phyloP scores from a whole-genome alignment of 2,329 filamentous ascomycete genomes.

The Monosporascus sp. region DNA sequence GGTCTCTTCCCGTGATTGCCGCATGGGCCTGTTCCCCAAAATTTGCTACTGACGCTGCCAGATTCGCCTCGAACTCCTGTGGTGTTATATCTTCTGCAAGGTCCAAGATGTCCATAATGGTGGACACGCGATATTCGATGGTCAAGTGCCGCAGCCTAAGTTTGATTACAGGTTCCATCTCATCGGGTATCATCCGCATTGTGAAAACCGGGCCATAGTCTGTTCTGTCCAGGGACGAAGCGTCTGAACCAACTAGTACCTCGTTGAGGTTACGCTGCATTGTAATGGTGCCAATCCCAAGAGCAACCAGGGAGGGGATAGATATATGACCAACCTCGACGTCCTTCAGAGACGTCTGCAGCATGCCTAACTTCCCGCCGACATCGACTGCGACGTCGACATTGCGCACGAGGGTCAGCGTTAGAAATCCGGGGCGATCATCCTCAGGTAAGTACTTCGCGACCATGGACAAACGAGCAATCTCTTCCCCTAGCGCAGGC shows the following conservation, averaged over 20 bases:
- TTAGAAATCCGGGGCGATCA: constrained; percentile 82
- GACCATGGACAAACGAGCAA: constrained; percentile 77
- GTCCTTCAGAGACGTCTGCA: constrained; percentile 53
- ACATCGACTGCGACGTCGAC: constrained; percentile 58
- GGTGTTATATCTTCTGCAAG: constrained; percentile 61
- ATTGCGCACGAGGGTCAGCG: constrained; percentile 61
- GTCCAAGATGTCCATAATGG: constrained; percentile 72
- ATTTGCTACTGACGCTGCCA: constrained; percentile 76
- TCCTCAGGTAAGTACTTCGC: constrained; percentile 95
- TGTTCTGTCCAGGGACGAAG: constrained; percentile 22
- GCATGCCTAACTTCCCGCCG: constrained; percentile 61
- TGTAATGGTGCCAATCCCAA: constrained; percentile 61
- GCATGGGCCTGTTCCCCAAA: constrained; percentile 60
- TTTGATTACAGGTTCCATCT: constrained; percentile 87
- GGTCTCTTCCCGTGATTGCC: constrained; percentile 32
- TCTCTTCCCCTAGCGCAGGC: constrained; percentile 67
- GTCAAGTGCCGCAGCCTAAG: constrained; percentile 79
- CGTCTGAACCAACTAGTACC: constrained; percentile 58
- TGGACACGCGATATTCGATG: constrained; percentile 84
- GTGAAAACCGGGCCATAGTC: constrained; percentile 59
- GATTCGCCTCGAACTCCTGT: constrained; percentile 67
- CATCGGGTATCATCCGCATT: constrained; percentile 85
- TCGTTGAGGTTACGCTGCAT: constrained; percentile 62
- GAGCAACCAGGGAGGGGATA: constrained; percentile 73
- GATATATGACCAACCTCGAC: constrained; percentile 76